These are phyloP conservation scores for Tephrocybe sp. DNA, from an alignment of 768 basidiomycete genomes.

Conservation along the genomic window DNA sequence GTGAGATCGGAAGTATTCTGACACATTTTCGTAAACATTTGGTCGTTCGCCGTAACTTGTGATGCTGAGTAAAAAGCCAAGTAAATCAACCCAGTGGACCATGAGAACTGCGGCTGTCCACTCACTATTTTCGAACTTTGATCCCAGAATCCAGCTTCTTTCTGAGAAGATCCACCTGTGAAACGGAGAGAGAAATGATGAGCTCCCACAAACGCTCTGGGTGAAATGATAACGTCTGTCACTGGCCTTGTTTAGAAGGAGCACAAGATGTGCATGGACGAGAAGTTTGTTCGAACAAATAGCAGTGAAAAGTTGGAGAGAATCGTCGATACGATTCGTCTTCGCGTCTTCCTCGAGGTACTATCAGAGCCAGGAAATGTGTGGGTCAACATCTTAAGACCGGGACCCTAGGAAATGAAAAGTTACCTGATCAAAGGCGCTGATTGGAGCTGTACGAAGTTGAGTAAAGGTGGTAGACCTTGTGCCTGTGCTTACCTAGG, in stretches of 20 bases:
- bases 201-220: not conserved
- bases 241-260: slow-evolving; percentile 76
- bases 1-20: slow-evolving; percentile 83
- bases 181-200: slow-evolving; percentile 6
- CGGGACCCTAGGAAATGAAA: not conserved
- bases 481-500: slow-evolving; percentile 33
- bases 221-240: slow-evolving; percentile 5
- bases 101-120: slow-evolving; percentile 14
- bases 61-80: slow-evolving; percentile 43
- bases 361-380: slow-evolving; percentile 29
- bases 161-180: slow-evolving; percentile 67
- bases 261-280: slow-evolving; percentile 66
- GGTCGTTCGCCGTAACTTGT: slow-evolving; percentile 73
- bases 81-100: slow-evolving; percentile 1
- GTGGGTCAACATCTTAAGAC: not conserved
- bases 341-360: slow-evolving; percentile 81
- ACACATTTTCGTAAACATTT: slow-evolving; percentile 67
- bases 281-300: slow-evolving; percentile 77
- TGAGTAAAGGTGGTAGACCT: not conserved
- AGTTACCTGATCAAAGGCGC: slow-evolving; percentile 80
- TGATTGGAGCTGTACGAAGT: slow-evolving; percentile 59
- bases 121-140: slow-evolving; percentile 75
- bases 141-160: slow-evolving; percentile 68
- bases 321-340: slow-evolving; percentile 80
- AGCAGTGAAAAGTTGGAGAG: slow-evolving; percentile 70